Base-by-base conservation (phyloP, 2,329 filamentous ascomycete species). In the Colletotrichum lini region DNA sequence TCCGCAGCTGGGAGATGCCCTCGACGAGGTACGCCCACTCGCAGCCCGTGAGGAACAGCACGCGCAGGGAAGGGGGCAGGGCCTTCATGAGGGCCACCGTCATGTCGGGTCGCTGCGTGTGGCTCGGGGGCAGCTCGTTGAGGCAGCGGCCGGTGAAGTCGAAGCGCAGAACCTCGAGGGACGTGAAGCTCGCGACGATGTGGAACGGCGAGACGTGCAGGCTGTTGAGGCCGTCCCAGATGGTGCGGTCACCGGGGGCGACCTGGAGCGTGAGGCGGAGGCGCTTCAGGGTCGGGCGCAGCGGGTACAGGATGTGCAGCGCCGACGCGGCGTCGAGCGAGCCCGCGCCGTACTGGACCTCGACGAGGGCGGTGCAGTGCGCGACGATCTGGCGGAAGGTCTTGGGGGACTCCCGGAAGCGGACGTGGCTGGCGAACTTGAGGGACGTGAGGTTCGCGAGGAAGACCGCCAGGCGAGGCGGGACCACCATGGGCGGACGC, bases 101-200 rank as follows among this genome's bases (percentile, higher is more conserved):
- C 47, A 50, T 50, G 7, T 49, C 42, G 42, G 42, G 42, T 44
- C 42, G 13, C 5, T 44, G 9, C 13, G 42, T 8, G 42, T 38
- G 9, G 35, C 42, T 18, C 4, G 16, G 13, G 42, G 42, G 18
- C 18, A 12, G n/a, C 12, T 21, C 18, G 47, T 49, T 49, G n/a
- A 21, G 18, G 12, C 47, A 10, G n/a, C n/a, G 18, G n/a, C 18
- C 47, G n/a, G 18, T 21, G 4, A 10, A n/a, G n/a, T 49, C 26
- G 50, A 53, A n/a, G 52, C 16, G 52, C 13, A 54, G 52, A 5
- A 13, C 52, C 52, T 54, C 52, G 52, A 54, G 52, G 9, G 52
- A 38, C 15, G 26, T n/a, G 23, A 54, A 54, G 26, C 9, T 18
- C 3, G 30, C 26, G 15, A 54, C n/a, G 4, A 4, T 13, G 16